Percentiles rank a stretch among this genome's conserved stretches.
Conservation (phyloP, 2,329 filamentous ascomycete species). For the Colletotrichum cereale region DNA sequence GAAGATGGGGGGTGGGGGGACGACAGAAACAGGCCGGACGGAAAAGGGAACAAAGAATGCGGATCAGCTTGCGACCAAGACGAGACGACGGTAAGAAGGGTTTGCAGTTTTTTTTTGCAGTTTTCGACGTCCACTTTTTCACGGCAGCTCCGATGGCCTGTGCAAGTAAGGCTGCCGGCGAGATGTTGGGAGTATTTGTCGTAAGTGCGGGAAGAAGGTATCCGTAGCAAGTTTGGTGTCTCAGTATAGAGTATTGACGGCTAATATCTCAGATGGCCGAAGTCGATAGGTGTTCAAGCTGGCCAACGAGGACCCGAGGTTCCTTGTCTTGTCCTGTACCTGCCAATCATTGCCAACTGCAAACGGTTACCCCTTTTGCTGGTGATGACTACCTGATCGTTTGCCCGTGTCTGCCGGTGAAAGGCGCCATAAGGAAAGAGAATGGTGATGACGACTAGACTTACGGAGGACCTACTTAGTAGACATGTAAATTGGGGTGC, state of each 20-base stretch:
- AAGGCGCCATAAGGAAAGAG: neutral
- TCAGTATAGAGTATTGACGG: no score
- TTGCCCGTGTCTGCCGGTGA: neutral
- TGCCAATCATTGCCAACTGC: slow-evolving; percentile 6
- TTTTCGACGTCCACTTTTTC: neutral
- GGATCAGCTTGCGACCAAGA: neutral
- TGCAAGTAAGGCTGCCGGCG: neutral
- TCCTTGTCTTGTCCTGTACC: neutral
- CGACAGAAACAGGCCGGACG: slow-evolving; percentile 1
- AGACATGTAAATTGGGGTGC: neutral
- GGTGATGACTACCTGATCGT: neutral
- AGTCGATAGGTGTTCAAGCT: neutral
- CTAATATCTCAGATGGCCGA: neutral
- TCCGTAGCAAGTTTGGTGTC: neutral
- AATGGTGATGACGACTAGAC: neutral
- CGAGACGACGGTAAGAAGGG: neutral
- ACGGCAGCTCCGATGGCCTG: neutral
- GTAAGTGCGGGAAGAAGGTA: neutral
- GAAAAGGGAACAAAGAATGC: slow-evolving; percentile 1
- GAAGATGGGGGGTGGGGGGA: neutral
- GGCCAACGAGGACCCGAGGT: neutral
- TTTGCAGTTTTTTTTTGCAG: no score
- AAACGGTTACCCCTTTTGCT: neutral
- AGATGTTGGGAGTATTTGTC: neutral
- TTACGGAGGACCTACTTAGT: no score